Conservation (phyloP, 192 early-diverging fungal species). For the Coemansia sp. region DNA sequence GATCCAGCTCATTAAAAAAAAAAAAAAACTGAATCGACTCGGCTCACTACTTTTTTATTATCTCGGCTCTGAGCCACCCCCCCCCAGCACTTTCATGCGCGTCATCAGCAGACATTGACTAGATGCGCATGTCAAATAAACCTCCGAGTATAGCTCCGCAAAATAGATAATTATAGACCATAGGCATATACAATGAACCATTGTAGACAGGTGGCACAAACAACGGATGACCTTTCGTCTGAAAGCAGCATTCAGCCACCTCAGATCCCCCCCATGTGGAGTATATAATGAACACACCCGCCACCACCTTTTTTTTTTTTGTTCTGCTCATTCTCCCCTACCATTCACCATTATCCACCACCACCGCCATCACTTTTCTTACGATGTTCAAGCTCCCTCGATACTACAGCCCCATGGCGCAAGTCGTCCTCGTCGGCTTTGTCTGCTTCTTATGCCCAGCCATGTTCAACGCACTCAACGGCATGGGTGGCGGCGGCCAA, state of each 20-base stretch:
- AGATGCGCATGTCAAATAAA: background rate
- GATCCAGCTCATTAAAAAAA: background rate
- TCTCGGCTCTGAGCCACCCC: background rate
- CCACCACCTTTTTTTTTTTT: no score
- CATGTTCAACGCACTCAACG: conserved; percentile 71
- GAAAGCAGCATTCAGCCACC: background rate
- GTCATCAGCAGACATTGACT: background rate
- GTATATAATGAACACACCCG: background rate
- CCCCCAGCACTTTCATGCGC: background rate
- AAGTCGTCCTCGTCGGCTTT: conserved; percentile 68
- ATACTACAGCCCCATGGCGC: conserved; percentile 61
- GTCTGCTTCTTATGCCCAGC: conserved; percentile 76
- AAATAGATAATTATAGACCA: background rate
- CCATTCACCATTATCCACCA: background rate
- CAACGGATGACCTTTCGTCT: no score
- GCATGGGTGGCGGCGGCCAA: conserved; percentile 68
- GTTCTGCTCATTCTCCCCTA: background rate
- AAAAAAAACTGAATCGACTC: background rate
- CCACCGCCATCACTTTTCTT: background rate
- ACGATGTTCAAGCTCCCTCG: conserved; percentile 19
- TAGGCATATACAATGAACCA: background rate
- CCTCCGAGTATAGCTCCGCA: background rate
- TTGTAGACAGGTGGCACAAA: no score
- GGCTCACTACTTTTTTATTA: background rate
- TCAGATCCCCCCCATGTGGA: background rate